Conservation (phyloP, 306 rosid species). For the Vicia faba region DNA sequence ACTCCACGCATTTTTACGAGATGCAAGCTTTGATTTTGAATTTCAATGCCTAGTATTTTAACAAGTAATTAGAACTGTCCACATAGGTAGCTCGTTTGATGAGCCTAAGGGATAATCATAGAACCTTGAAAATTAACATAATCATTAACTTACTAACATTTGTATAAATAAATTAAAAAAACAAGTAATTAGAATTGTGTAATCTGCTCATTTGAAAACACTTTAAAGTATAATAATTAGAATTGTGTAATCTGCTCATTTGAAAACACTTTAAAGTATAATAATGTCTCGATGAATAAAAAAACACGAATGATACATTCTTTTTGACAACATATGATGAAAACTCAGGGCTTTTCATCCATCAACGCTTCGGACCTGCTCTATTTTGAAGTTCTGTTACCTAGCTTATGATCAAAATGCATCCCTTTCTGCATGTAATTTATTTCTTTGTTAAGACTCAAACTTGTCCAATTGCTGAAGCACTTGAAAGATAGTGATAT, state of each 20-base stretch:
- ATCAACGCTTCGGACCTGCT: conserved; percentile 31
- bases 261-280: conserved; percentile 37
- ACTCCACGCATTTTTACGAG: conserved; percentile 6
- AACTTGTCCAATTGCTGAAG: conserved; percentile 80
- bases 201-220: conserved; percentile 33
- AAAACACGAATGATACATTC: conserved; percentile 38
- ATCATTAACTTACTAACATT: not conserved
- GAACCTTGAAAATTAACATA: not conserved
- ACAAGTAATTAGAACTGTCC: conserved; percentile 15
- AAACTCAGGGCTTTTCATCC: conserved; percentile 25
- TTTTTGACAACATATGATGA: conserved; percentile 27
- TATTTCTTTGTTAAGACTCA: conserved; percentile 49
- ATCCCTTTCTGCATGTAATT: conserved; percentile 31
- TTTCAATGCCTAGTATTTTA: not conserved
- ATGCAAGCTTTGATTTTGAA: conserved; percentile 19
- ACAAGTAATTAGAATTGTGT: conserved; percentile 25
- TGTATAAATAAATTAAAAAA: not conserved
- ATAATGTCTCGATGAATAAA: conserved; percentile 33
- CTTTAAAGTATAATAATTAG: conserved; percentile 34
- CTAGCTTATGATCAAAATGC: conserved; percentile 33
- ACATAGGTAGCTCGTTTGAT: not conserved
- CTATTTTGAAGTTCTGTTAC: conserved; percentile 29
- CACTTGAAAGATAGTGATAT: conserved; percentile 75
- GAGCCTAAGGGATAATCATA: not conserved
- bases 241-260: conserved; percentile 28